phyloP scores from a whole-genome alignment of 2,329 filamentous ascomycete genomes.

The Xylariaceae sp. region DNA sequence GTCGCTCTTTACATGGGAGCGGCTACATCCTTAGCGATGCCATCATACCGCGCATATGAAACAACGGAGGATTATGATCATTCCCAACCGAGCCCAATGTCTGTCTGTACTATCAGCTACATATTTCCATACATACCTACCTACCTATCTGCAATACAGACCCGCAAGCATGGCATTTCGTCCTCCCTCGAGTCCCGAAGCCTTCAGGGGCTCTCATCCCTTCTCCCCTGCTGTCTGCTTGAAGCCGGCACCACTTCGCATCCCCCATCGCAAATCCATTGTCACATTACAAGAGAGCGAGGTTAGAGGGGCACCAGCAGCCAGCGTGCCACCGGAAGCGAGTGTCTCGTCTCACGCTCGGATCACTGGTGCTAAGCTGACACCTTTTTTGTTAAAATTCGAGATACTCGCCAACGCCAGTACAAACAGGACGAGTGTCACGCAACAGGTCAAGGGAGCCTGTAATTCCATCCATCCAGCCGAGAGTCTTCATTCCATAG shows the following conservation, averaged over 20 bases:
- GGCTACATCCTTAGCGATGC: not conserved
- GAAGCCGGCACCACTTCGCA: constrained; percentile 13
- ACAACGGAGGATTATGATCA: constrained; percentile 5
- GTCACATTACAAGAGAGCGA: too few relatives aligned
- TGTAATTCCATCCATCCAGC: too few relatives aligned
- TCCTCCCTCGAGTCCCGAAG: too few relatives aligned
- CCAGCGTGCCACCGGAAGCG: not conserved
- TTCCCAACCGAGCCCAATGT: constrained; percentile 3
- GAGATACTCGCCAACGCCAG: too few relatives aligned
- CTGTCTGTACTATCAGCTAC: too few relatives aligned
- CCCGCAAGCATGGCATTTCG: constrained; percentile 8
- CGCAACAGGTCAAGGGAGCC: too few relatives aligned
- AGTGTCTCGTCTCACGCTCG: not conserved
- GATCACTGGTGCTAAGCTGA: too few relatives aligned
- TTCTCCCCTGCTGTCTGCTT: constrained; percentile 7
- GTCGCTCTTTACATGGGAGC: constrained; percentile 6
- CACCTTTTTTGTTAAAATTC: too few relatives aligned
- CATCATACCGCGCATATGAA: constrained; percentile 8
- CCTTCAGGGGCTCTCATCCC: not conserved
- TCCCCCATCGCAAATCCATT: constrained; percentile 8
- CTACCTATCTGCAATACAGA: too few relatives aligned
- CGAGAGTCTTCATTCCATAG: too few relatives aligned
- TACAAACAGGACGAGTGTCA: too few relatives aligned
- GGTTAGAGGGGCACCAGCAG: not conserved
- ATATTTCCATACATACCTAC: too few relatives aligned